These are phyloP conservation scores for Solanum dulcamara DNA, from an alignment of 257 asterid genomes.

Conservation along the genomic window DNA sequence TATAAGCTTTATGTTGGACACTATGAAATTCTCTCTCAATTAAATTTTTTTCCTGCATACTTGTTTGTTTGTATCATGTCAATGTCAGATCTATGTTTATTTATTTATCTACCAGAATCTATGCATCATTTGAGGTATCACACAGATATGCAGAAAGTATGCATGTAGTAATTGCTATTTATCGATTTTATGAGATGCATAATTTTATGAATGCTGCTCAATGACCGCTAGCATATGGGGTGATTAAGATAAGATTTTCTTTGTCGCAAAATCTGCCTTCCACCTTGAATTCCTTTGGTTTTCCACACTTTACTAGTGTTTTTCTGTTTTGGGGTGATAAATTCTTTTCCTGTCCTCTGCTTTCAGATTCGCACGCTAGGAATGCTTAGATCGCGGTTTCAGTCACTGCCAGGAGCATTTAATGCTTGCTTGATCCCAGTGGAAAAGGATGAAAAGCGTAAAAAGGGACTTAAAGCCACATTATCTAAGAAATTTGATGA, in stretches of 20 bases:
- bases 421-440: constrained; percentile 68
- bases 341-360: constrained; percentile 4
- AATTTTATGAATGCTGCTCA: background rate
- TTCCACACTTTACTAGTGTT: background rate
- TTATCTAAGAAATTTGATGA: constrained; percentile 68
- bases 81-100: background rate
- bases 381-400: constrained; percentile 95
- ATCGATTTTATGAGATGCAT: background rate
- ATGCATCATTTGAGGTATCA: background rate
- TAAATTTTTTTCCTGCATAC: background rate
- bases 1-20: background rate
- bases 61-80: background rate
- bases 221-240: background rate
- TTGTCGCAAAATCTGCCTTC: background rate
- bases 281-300: background rate
- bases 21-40: background rate
- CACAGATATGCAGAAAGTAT: background rate
- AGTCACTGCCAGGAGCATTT: constrained; percentile 84
- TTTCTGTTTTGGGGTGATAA: background rate
- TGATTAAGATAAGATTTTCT: background rate
- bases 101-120: background rate
- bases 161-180: background rate
- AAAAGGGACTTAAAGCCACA: constrained; percentile 62
- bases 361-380: constrained; percentile 81
- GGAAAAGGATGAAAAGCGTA: constrained; percentile 55